Evolutionary conservation across 345 rosid genomes (phyloP).

Genomic region (Excoecaria agallocha): DNA sequence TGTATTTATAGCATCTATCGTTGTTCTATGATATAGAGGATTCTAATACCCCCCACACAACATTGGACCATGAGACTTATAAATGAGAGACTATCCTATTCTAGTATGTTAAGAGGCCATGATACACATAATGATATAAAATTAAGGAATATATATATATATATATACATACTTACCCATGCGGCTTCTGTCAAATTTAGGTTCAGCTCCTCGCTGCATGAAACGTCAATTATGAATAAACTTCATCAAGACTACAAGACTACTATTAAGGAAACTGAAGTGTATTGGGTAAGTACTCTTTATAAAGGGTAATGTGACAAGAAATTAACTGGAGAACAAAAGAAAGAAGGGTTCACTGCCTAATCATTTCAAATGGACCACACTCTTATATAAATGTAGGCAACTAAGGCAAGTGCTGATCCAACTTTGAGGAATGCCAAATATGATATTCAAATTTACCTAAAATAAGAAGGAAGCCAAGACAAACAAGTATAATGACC

Average conservation of each 20-base stretch:
- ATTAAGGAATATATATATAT: no score
- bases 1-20: background rate
- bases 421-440: background rate
- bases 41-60: background rate
- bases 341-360: background rate
- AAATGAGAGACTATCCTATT: background rate
- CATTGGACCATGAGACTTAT: background rate
- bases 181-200: conserved; percentile 95
- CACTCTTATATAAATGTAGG: background rate
- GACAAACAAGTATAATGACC: conserved; percentile 89
- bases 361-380: background rate
- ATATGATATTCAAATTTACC: conserved; percentile 40
- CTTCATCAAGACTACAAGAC: background rate
- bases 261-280: conserved; percentile 7
- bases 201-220: conserved; percentile 79
- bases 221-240: conserved; percentile 13
- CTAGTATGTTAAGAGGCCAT: background rate
- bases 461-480: conserved; percentile 94
- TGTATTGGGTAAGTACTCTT: background rate
- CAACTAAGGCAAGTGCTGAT: conserved; percentile 7
- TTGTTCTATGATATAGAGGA: background rate
- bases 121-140: background rate
- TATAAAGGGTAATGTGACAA: background rate
- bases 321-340: background rate
- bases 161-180: conserved; percentile 53